Conservation (phyloP, 805 yeast genomes). For the Monosporozyma unispora region DNA sequence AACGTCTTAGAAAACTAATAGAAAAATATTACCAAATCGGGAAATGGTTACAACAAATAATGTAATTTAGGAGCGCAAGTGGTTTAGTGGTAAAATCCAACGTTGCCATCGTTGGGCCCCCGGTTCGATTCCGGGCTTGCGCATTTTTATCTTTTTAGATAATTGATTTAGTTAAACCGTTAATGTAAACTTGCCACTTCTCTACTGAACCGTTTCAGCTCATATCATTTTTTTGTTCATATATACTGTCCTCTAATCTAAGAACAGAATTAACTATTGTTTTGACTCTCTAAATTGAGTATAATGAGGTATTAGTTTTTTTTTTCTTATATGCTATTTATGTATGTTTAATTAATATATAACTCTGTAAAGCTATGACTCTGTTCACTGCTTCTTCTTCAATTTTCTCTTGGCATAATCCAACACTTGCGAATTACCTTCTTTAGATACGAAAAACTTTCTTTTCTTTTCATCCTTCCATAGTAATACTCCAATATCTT, state of each 20-base stretch:
- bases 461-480: slow-evolving; percentile 71
- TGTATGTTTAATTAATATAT: neutral
- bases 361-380: neutral
- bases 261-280: too few relatives aligned
- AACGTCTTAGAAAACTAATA: too few relatives aligned
- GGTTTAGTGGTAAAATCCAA: neutral
- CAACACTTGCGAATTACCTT: slow-evolving; percentile 83
- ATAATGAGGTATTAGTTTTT: too few relatives aligned
- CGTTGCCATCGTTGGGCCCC: neutral
- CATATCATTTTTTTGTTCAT: neutral
- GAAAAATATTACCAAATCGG: too few relatives aligned
- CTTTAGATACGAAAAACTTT: slow-evolving; percentile 77
- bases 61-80: too few relatives aligned
- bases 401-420: slow-evolving; percentile 66
- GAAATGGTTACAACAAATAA: too few relatives aligned
- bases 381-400: slow-evolving; percentile 6
- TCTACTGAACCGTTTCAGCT: too few relatives aligned
- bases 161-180: too few relatives aligned
- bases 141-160: neutral
- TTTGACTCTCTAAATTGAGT: too few relatives aligned
- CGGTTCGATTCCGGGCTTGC: neutral
- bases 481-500: slow-evolving; percentile 82
- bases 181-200: too few relatives aligned
- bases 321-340: neutral
- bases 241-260: too few relatives aligned